phyloP scores from a whole-genome alignment of 768 basidiomycete genomes.

The Termitomyces sp. region DNA sequence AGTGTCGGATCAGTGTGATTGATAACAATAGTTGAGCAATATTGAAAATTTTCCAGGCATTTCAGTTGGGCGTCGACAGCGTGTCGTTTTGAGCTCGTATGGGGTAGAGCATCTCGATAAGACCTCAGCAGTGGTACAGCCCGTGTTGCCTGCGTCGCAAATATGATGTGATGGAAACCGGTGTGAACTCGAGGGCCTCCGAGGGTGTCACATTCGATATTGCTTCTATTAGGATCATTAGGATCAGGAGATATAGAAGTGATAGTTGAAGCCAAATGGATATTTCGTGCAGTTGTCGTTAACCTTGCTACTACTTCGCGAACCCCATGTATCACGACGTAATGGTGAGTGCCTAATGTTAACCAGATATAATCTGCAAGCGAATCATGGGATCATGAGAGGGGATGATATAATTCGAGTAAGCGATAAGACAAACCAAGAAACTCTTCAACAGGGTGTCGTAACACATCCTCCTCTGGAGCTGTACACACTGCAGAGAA shows the following conservation, averaged over 20 bases:
- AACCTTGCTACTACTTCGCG: slow-evolving; percentile 52
- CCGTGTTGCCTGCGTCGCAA: slow-evolving; percentile 71
- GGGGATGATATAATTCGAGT: background rate
- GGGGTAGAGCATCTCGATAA: slow-evolving; percentile 34
- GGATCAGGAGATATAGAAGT: slow-evolving; percentile 36
- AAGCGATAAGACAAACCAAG: slow-evolving; percentile 40
- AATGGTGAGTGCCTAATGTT: slow-evolving; percentile 65
- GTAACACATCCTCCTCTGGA: slow-evolving; percentile 43
- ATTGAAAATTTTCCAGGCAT: slow-evolving; percentile 49
- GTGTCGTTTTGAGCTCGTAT: slow-evolving; percentile 20
- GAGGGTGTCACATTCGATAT: slow-evolving; percentile 31
- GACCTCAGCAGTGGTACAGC: slow-evolving; percentile 48
- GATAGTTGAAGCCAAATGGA: slow-evolving; percentile 53
- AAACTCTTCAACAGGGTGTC: slow-evolving; percentile 59
- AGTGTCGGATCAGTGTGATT: slow-evolving; percentile 64
- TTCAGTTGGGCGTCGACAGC: slow-evolving; percentile 34
- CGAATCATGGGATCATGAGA: background rate
- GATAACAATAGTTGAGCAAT: slow-evolving; percentile 53
- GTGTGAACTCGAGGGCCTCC: slow-evolving; percentile 21
- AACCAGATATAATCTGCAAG: slow-evolving; percentile 65
- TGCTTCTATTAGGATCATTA: slow-evolving; percentile 24
- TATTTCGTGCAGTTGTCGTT: slow-evolving; percentile 35
- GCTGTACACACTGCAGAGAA: slow-evolving; percentile 75
- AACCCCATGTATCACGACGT: slow-evolving; percentile 55
- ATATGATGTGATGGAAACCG: slow-evolving; percentile 63